Evolutionary conservation across 2,329 filamentous ascomycete species (phyloP).

Genomic region (Hypoxylon sp.): DNA sequence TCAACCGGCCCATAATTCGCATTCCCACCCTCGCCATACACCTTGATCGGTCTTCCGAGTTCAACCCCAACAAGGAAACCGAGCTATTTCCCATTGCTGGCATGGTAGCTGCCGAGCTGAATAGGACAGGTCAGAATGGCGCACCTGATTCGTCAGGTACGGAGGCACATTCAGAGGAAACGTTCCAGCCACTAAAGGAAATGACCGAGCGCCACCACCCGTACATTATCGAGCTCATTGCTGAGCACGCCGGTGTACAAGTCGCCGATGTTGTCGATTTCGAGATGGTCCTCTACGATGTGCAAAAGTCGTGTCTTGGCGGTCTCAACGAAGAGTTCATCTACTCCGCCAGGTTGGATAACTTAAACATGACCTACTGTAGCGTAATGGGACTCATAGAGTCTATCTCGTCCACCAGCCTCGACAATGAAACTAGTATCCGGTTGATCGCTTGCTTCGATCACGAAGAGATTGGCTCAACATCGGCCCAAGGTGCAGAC

Average conservation of each 20-base stretch:
- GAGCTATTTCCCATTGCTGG: conserved; percentile 95
- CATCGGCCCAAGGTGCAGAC: conserved; percentile 92
- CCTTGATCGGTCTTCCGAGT: conserved; percentile 86
- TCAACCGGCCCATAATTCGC: conserved; percentile 89
- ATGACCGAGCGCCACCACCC: conserved; percentile 90
- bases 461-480: conserved; percentile 96
- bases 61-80: conserved; percentile 96
- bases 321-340: conserved; percentile 95
- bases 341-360: conserved; percentile 95
- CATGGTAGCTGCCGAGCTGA: conserved; percentile 88
- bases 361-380: conserved; percentile 97
- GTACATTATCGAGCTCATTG: conserved; percentile 87
- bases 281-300: conserved; percentile 97
- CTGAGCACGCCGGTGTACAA: conserved; percentile 79
- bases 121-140: conserved; percentile 74
- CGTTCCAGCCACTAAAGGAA: conserved; percentile 81
- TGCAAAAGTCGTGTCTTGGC: conserved; percentile 89
- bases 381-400: conserved; percentile 86
- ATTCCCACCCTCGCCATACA: conserved; percentile 97
- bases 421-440: conserved; percentile 84
- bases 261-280: conserved; percentile 88
- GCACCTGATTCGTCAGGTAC: conserved; percentile 56
- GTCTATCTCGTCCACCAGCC: conserved; percentile 75
- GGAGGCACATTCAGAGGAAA: conserved; percentile 59
- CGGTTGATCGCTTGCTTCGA: conserved; percentile 96